These are phyloP conservation scores for Botrytis squamosa DNA, from an alignment of 2,329 filamentous ascomycete species.

Conservation along the genomic window DNA sequence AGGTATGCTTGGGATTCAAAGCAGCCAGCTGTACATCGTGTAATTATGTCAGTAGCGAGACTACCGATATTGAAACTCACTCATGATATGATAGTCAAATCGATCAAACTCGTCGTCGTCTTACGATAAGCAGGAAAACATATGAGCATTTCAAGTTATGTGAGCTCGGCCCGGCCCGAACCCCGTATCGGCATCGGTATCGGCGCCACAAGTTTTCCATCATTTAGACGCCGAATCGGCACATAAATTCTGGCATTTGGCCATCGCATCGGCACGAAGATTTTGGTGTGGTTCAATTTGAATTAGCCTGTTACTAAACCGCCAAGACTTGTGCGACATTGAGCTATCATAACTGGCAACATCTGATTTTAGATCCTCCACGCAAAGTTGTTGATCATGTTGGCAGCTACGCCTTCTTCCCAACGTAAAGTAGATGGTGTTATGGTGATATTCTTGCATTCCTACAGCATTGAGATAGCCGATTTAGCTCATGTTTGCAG, in stretches of 20 bases:
- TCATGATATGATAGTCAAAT: not conserved
- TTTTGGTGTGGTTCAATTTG: not conserved
- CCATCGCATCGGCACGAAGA: not conserved
- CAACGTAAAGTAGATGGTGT: not conserved
- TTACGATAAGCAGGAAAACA: not conserved
- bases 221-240: not conserved
- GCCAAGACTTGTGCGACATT: not conserved
- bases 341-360: not conserved
- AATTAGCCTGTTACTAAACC: not conserved
- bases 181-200: not conserved
- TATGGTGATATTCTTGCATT: not conserved
- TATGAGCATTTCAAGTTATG: not conserved
- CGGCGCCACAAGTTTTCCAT: not conserved
- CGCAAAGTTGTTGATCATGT: not conserved
- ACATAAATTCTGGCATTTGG: not conserved
- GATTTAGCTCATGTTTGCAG: not conserved
- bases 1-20: too few relatives aligned
- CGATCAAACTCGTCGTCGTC: not conserved
- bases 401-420: not conserved
- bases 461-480: not conserved
- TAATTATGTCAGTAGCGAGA: not conserved
- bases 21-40: not conserved
- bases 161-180: not conserved
- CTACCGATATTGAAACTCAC: not conserved
- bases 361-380: not conserved